Evolutionary conservation across 805 yeast species (phyloP), one percentile per base, ranked within the genome.

Genomic region (Suhomyces xylopsoci): DNA sequence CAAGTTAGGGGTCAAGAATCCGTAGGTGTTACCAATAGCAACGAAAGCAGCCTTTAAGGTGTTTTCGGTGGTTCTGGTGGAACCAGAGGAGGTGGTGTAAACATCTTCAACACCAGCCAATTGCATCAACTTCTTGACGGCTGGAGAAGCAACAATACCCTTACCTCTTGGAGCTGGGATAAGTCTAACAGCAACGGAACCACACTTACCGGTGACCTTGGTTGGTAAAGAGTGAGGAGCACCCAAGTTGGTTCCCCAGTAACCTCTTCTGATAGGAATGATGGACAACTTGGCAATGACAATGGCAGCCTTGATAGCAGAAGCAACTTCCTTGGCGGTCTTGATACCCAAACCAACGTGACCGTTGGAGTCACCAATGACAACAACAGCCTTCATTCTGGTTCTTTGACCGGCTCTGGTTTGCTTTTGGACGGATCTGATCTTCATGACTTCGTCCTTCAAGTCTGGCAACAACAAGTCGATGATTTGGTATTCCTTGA

Each of bases 91-190:
- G 71, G 96, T 85, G 69, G 99, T 94, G 91, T 92, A 94, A 73
- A 94, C 96, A 82, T 94, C 99, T 83, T 93, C 96, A 78, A 94
- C 87, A 90, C 99, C 99, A 75, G 97, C 99, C 78, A 94, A 89
- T 84, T 93, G 97, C 83, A 94, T 83, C 81, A 94, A 87, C 83
- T 91, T 91, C 89, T 92, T 93, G 78, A 94, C 98, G 67, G 97
- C 97, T 78, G 99, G 98, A 69, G 99, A 94, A 75, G 99, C 99
- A 70, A 94, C 97, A 76, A 94, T 90, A 88, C 97, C 98, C 79
- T 96, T 91, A 93, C 99, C 99, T 87, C 99, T 94, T 87, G 99
- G 98, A 67, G 99, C 99, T 81, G 99, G 99, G 76, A 94, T 92
- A 77, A 94, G 87, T 87, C 99, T 91, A 67, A 93, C 97, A 62